phyloP scores from a whole-genome alignment of 768 basidiomycete genomes.

The Glaciozyma martinii region DNA sequence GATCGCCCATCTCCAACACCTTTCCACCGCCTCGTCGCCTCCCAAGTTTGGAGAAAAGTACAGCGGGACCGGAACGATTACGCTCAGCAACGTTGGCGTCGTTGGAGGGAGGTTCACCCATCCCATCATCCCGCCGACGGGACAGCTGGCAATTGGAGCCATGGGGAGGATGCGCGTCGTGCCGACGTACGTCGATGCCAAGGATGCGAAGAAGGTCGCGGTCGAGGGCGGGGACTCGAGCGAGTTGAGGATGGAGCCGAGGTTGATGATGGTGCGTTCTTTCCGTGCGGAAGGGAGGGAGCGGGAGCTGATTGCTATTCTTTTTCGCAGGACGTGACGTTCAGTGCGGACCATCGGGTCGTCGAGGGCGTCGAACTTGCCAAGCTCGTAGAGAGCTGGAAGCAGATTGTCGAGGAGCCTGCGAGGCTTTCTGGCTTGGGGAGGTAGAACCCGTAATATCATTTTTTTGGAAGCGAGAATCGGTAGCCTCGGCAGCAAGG shows the following conservation, averaged over 20 bases:
- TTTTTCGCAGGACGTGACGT: conserved; percentile 50
- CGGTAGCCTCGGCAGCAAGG: no score
- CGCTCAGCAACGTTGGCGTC: conserved; percentile 72
- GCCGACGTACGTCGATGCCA: conserved; percentile 13
- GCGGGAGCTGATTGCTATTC: background rate
- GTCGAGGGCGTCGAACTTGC: conserved; percentile 75
- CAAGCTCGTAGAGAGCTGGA: conserved; percentile 71
- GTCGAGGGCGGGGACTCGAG: conserved; percentile 41
- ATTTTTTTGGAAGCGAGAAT: no score
- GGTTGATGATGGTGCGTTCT: conserved; percentile 24
- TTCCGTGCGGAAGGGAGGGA: background rate
- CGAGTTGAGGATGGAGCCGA: conserved; percentile 54
- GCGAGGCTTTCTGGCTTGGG: conserved; percentile 51
- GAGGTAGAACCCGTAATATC: background rate
- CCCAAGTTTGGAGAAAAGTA: conserved; percentile 17
- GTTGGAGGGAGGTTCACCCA: conserved; percentile 61
- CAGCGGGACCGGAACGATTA: conserved; percentile 52
- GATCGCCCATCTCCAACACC: conserved; percentile 56
- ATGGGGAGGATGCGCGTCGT: conserved; percentile 56
- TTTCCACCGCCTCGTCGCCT: conserved; percentile 41
- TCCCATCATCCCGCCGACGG: conserved; percentile 70
- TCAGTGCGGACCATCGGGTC: conserved; percentile 79
- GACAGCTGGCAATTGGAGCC: conserved; percentile 76
- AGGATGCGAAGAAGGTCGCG: conserved; percentile 41
- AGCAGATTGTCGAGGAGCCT: conserved; percentile 66